A percentile compares a stretch with the other conserved stretches of the same genome.
phyloP scores from a whole-genome alignment of 345 rosid species.

The Arabidopsis arenosa region DNA sequence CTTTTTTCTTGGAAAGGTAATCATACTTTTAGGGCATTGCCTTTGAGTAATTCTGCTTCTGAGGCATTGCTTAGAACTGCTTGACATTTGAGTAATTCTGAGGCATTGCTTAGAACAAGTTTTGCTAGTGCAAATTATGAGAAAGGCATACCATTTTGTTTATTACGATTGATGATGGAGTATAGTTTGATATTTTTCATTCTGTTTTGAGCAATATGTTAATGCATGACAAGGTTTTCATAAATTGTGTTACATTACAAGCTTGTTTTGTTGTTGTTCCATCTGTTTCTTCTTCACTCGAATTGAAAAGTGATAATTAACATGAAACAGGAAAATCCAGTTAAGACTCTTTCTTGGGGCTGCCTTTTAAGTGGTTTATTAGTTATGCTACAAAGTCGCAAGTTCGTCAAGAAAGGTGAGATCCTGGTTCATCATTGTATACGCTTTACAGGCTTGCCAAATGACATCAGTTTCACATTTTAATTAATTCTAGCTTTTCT shows the following conservation, averaged over 20 bases:
- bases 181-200: not conserved
- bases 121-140: not conserved
- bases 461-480: not conserved
- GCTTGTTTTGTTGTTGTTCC: constrained; percentile 16
- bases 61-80: no score
- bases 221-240: constrained; percentile 1
- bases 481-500: constrained; percentile 14
- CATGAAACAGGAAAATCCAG: constrained; percentile 55
- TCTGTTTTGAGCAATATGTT: constrained; percentile 7
- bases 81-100: constrained; percentile 1
- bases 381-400: constrained; percentile 51
- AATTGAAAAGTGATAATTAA: no score
- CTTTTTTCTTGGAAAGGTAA: constrained; percentile 59
- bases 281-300: not conserved
- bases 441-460: constrained; percentile 11
- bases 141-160: not conserved
- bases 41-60: no score
- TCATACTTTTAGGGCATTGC: not conserved
- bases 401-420: constrained; percentile 68
- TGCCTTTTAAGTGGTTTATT: constrained; percentile 56
- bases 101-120: constrained; percentile 16
- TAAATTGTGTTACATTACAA: constrained; percentile 14
- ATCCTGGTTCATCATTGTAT: not conserved
- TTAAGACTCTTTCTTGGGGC: constrained; percentile 52
- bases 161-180: not conserved